phyloP scores from a whole-genome alignment of 164 flowering plant genomes.

The Nymphaea colorata region DNA sequence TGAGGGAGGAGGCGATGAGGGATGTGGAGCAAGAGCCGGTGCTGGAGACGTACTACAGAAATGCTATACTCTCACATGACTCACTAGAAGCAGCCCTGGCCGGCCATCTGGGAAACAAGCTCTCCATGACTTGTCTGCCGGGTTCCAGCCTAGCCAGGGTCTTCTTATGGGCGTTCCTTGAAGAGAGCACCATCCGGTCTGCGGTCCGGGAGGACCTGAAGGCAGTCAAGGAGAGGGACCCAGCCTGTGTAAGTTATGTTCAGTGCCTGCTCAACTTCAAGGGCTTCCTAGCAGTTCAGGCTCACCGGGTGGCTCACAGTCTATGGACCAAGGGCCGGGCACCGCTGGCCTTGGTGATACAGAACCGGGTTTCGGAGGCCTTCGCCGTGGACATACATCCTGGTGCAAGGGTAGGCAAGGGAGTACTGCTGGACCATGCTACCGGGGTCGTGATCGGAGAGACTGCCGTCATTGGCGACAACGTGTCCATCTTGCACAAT shows the following conservation, averaged over 20 bases:
- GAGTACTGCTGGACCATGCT: conserved; percentile 69
- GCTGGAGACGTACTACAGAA: conserved; percentile 27
- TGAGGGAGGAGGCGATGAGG: conserved; percentile 39
- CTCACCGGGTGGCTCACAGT: conserved; percentile 55
- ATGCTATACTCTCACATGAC: conserved; percentile 30
- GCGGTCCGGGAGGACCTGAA: conserved; percentile 37
- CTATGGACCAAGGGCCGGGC: conserved; percentile 44
- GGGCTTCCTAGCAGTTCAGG: conserved; percentile 64
- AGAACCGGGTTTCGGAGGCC: conserved; percentile 56
- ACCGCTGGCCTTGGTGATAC: conserved; percentile 41
- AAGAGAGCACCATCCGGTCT: conserved; percentile 20
- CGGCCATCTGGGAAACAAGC: conserved; percentile 30
- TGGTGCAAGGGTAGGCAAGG: conserved; percentile 58
- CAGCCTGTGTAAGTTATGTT: conserved; percentile 55
- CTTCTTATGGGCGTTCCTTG: conserved; percentile 26
- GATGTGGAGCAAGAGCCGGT: conserved; percentile 52
- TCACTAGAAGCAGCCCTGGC: conserved; percentile 49
- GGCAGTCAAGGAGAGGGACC: conserved; percentile 63
- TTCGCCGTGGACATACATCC: conserved; percentile 83
- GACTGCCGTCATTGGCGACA: conserved; percentile 60
- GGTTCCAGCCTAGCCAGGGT: conserved; percentile 26
- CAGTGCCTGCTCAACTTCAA: conserved; percentile 66
- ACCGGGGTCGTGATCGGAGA: conserved; percentile 77
- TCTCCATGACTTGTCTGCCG: conserved; percentile 27
- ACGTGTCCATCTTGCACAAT: conserved; percentile 58